These are phyloP conservation scores for Pestalotiopsis sp. DNA, from an alignment of 2,329 filamentous ascomycete genomes.

Conservation along the genomic window DNA sequence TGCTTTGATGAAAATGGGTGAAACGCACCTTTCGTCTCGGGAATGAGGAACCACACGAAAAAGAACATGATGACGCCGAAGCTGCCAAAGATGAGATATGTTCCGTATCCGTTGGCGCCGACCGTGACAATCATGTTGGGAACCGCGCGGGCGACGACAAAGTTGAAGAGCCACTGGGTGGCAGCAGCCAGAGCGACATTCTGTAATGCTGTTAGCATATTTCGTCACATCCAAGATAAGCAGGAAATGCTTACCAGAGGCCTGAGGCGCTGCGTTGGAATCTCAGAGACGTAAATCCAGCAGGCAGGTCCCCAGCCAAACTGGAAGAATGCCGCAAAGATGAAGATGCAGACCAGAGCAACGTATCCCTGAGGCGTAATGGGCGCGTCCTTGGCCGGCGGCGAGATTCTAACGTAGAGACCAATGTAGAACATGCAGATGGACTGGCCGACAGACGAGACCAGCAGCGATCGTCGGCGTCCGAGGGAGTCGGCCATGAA, in stretches of 20 bases:
- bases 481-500: constrained; percentile 65
- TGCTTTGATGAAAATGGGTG: no score
- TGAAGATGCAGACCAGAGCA: constrained; percentile 67
- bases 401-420: constrained; percentile 62
- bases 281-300: constrained; percentile 67
- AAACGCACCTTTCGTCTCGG: constrained; percentile 35
- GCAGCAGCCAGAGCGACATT: constrained; percentile 65
- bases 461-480: constrained; percentile 55
- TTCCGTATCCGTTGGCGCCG: constrained; percentile 43
- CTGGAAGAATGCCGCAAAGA: constrained; percentile 70
- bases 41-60: constrained; percentile 62
- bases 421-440: constrained; percentile 68
- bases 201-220: background rate
- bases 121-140: constrained; percentile 63
- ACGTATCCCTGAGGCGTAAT: constrained; percentile 66
- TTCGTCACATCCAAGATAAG: background rate
- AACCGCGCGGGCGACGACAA: constrained; percentile 64
- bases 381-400: constrained; percentile 47
- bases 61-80: constrained; percentile 65
- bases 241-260: constrained; percentile 21
- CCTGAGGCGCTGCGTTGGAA: constrained; percentile 59
- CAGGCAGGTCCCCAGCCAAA: constrained; percentile 68
- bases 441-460: constrained; percentile 62
- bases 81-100: constrained; percentile 64
- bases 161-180: constrained; percentile 68